phyloP scores from a whole-genome alignment of 495 filamentous ascomycete genomes.

The Echria macrotheca region DNA sequence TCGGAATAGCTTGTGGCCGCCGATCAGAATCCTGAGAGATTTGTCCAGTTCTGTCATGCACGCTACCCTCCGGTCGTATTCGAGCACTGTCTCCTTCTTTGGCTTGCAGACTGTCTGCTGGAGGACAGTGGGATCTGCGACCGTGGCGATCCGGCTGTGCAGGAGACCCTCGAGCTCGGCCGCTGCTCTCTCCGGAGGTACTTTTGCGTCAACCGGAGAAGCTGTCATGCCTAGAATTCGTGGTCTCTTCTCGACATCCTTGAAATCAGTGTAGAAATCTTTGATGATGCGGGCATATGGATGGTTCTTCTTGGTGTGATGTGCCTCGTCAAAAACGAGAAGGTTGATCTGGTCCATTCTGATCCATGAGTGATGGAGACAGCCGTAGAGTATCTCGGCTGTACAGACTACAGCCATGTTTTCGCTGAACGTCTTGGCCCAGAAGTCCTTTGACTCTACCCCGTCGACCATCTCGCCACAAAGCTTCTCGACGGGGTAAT shows the following conservation, averaged over 20 bases:
- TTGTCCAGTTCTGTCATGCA: constrained; percentile 62
- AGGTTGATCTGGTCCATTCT: constrained; percentile 82
- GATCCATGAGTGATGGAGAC: constrained; percentile 75
- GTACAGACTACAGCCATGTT: constrained; percentile 94
- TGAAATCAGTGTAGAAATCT: constrained; percentile 61
- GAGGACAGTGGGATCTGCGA: constrained; percentile 58
- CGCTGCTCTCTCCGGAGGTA: constrained; percentile 64
- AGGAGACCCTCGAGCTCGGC: constrained; percentile 74
- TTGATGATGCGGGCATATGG: constrained; percentile 88
- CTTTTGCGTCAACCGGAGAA: constrained; percentile 84
- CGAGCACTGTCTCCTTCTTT: constrained; percentile 50
- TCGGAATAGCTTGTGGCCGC: constrained; percentile 51
- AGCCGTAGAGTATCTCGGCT: constrained; percentile 75
- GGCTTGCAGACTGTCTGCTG: constrained; percentile 55
- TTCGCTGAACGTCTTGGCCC: constrained; percentile 60
- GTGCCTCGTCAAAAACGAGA: constrained; percentile 92
- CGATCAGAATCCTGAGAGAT: constrained; percentile 50
- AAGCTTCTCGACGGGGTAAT: constrained; percentile 71
- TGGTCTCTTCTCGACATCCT: constrained; percentile 48
- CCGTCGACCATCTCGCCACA: constrained; percentile 56
- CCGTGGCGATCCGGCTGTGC: constrained; percentile 76
- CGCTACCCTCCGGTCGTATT: constrained; percentile 46
- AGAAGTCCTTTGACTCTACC: constrained; percentile 61
- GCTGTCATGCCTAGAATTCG: constrained; percentile 97
- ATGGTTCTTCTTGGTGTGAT: constrained; percentile 94